Evolutionary conservation across 768 basidiomycete genomes (phyloP), one percentile per base, ranked within the genome.

Genomic region (Pholiota microspora): DNA sequence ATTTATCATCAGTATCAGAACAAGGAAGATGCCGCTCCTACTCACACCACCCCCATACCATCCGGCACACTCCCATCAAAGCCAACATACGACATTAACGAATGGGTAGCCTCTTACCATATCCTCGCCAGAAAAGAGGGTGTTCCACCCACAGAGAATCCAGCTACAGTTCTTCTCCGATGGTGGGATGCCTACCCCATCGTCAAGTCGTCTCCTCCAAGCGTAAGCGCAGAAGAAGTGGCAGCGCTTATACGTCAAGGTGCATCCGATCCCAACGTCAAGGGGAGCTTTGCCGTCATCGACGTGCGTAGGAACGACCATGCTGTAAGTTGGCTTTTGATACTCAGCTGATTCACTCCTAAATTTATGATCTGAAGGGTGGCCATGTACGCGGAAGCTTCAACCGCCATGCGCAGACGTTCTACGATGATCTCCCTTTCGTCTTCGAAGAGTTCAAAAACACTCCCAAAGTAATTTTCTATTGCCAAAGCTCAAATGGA

Each of bases 171-270:
- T n/a, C 70, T 83, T 28, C 62, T 67, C 13, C 68, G 69, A 2
- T 83, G 78, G 79, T 82, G 79, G 80, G 77, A 82, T 51, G 81
- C 80, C 0, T 83, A 78, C 59, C 83, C 83, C 0, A 40, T 59
- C 4, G 65, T 69, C 31, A 60, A 62, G 35, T 72, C 77, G 1
- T 61, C 69, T 1, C 69, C 71, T 4, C 61, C 63, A 1, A 40
- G 59, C 2, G 45, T 79, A 27, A 63, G 71, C 1, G 67, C 68
- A 7, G 71, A 70, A 12, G 72, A 76, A 16, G 69, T 83, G 0
- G 76, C 71, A 16, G 61, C 54, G 16, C 63, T 77, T 9, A 64
- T 77, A 21, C 64, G 63, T 0, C 51, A 64, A 25, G 45, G 56
- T 1, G 35, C 46, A 25, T 15, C 46, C 44, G n/a, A 50, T 47